Evolutionary conservation across 768 basidiomycete species (phyloP), one percentile per base, ranked within the genome.

Genomic region (Neoboletus brunneissimus): DNA sequence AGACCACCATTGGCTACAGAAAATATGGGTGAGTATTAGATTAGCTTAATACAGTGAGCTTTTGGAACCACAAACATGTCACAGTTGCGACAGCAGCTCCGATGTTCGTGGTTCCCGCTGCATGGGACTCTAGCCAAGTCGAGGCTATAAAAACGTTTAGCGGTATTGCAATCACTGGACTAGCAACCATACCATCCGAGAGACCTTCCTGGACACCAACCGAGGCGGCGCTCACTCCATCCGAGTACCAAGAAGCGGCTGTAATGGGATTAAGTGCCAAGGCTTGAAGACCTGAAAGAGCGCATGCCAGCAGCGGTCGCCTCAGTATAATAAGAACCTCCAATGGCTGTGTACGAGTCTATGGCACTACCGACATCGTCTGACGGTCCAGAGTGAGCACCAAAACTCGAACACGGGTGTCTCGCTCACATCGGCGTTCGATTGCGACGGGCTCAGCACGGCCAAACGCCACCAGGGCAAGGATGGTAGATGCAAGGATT

Each of bases 1-100:
- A 72, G 55, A 15, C 81, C 86, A n/a, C 75, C 84, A 53, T 77
- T 64, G 31, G 84, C 87, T 88, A 42, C 31, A 40, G 50, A 46
- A 45, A 7, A 48, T 22, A 6, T 45, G 32, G 11, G 23, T 50
- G 18, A 53, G 47, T n/a, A 15, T 45, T n/a, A 34, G 29, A 15
- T 45, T n/a, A 34, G 29, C 29, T 47, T 46, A 15, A 15, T 29
- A 16, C 23, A 3, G 11, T 10, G 13, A 35, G 20, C 1, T 32
- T 45, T 20, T 44, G 22, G 13, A 40, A 56, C 35, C 42, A 67
- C 69, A 47, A 10, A 72, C 75, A 68, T 29, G 64, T 67, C 20
- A 67, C 60, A 3, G 59, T 47, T 23, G 62, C 62, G 37, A 64
- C 57, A 37, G 66, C 23, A 51, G 40, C 18, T 9, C 48, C 11